Percentiles rank a stretch among this genome's conserved stretches.
Evolutionary conservation across 192 early-diverging fungal genomes (phyloP).

Genomic region (Coemansia sp.): DNA sequence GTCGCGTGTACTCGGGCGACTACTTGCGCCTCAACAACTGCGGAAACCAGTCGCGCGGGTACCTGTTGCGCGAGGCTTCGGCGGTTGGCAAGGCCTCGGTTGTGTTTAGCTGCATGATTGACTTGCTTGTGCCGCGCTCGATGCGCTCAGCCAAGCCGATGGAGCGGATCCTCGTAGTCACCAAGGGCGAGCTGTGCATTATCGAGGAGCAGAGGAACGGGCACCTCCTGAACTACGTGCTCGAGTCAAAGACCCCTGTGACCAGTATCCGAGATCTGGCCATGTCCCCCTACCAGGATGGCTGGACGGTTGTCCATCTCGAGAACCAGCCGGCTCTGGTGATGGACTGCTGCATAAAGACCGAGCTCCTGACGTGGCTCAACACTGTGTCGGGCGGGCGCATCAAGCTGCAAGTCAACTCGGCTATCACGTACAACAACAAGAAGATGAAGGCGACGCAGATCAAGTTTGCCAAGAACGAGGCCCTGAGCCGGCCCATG

Average conservation of each 20-base stretch:
- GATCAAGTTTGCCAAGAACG: constrained; percentile 77
- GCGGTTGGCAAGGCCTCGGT: constrained; percentile 52
- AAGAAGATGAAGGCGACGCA: constrained; percentile 68
- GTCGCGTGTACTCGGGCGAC: constrained; percentile 87
- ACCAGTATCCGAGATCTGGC: constrained; percentile 59
- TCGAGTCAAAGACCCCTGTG: constrained; percentile 59
- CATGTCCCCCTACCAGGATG: constrained; percentile 69
- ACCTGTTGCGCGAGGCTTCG: constrained; percentile 38
- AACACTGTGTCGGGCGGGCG: constrained; percentile 57
- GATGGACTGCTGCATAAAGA: constrained; percentile 68
- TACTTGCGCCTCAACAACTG: constrained; percentile 69
- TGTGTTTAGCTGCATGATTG: constrained; percentile 62
- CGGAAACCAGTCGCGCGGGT: constrained; percentile 17
- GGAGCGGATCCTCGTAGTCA: constrained; percentile 70
- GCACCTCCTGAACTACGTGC: constrained; percentile 53
- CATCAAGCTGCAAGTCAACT: constrained; percentile 59
- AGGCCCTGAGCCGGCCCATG: constrained; percentile 50
- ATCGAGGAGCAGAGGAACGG: constrained; percentile 57
- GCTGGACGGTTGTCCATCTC: constrained; percentile 67
- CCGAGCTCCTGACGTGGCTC: constrained; percentile 67
- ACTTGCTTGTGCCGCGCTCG: constrained; percentile 64
- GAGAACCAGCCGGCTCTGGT: constrained; percentile 61
- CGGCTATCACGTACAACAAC: constrained; percentile 65
- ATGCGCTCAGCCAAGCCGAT: constrained; percentile 73
- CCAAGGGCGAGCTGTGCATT: constrained; percentile 59